Evolutionary conservation across 768 basidiomycete genomes (phyloP), one percentile per base, ranked within the genome.

Genomic region (Xanthoconium purpureum): DNA sequence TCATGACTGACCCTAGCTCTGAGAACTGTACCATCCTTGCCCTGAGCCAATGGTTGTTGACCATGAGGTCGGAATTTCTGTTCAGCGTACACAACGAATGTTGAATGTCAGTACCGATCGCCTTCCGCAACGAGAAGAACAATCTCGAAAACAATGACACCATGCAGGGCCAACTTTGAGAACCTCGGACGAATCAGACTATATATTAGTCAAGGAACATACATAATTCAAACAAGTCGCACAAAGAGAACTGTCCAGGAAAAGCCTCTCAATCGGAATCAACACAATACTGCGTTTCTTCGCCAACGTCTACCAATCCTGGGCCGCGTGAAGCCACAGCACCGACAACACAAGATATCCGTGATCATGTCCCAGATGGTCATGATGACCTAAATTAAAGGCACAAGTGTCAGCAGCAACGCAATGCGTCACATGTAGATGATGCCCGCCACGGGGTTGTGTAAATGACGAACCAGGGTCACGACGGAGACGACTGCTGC

Each of bases 11-110:
- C 84, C 61, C 95, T 78, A 3, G 79, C 75, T 55, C 75, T 79
- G 38, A 98, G 74, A 47, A 97, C 81, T 33, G 81, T 33, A 69
- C 65, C 52, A 87, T 74, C n/a, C n/a, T 78, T 82, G 13, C 95
- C 95, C 65, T 95, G 87, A 0, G 96, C 24, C 24, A 24, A 4
- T 24, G 24, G 24, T 24, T 24, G 24, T 24, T 4, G 24, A 24
- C 24, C 24, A 24, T 24, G 24, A 24, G 24, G 24, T 24, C 24
- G 24, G 24, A 24, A 4, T 24, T 24, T 24, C 24, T 24, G 24
- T 24, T 24, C 24, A 24, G 24, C 24, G 24, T 24, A 24, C 24
- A 4, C 4, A 24, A 24, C 24, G 24, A 24, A 24, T 24, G 24
- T 24, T 24, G 24, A 24, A 24, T 24, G 2, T 24, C 24, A 4